These are phyloP conservation scores for Mycena chlorophos DNA, from an alignment of 768 basidiomycete species.

Conservation along the genomic window DNA sequence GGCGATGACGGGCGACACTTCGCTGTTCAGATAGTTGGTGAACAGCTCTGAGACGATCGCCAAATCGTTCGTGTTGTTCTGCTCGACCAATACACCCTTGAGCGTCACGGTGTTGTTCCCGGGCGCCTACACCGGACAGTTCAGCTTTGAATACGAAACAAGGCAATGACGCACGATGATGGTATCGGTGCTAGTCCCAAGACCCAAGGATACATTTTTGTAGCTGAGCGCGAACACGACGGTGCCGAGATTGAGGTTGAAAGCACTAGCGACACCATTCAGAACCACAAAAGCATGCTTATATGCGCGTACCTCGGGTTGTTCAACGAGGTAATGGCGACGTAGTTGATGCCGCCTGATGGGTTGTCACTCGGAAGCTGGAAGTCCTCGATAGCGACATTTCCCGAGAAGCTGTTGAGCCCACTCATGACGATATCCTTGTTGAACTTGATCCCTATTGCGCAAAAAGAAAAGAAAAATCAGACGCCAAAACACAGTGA, in stretches of 20 bases:
- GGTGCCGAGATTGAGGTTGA: slow-evolving; percentile 68
- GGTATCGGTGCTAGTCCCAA: slow-evolving; percentile 52
- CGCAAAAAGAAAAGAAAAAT: not conserved
- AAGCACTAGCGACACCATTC: slow-evolving; percentile 48
- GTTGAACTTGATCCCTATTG: slow-evolving; percentile 56
- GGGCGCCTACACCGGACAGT: slow-evolving; percentile 38
- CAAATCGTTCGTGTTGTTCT: slow-evolving; percentile 47
- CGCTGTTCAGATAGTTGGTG: slow-evolving; percentile 70
- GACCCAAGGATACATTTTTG: slow-evolving; percentile 54
- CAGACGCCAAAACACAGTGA: not conserved
- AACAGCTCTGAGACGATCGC: slow-evolving; percentile 60
- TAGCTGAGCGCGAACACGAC: slow-evolving; percentile 64
- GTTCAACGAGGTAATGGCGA: slow-evolving; percentile 52
- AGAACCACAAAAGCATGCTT: slow-evolving; percentile 1
- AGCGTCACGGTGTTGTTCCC: slow-evolving; percentile 62
- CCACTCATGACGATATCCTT: slow-evolving; percentile 61
- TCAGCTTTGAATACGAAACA: slow-evolving; percentile 8
- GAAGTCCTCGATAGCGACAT: slow-evolving; percentile 56
- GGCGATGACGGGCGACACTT: slow-evolving; percentile 57
- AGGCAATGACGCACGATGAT: slow-evolving; percentile 44
- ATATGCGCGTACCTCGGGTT: slow-evolving; percentile 51
- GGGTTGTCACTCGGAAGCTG: slow-evolving; percentile 68
- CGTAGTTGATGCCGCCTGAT: slow-evolving; percentile 65
- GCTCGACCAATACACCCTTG: slow-evolving; percentile 54
- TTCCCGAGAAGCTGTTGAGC: slow-evolving; percentile 60